Evolutionary conservation across 768 basidiomycete genomes (phyloP).

Genomic region (Lyophyllum decastes): DNA sequence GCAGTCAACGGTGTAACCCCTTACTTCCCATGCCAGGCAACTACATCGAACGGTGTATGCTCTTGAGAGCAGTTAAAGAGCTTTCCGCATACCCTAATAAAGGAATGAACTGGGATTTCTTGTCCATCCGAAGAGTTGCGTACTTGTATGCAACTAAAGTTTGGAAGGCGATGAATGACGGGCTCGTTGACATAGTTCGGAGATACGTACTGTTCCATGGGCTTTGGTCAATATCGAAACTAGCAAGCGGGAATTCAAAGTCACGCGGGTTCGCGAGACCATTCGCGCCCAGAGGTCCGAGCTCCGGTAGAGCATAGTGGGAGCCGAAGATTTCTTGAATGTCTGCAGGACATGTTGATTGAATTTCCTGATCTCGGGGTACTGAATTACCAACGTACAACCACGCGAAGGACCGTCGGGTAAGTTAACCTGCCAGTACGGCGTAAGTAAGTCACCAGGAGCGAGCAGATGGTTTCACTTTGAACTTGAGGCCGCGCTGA

Average conservation of each 20-base stretch:
- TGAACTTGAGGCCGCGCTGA: slow-evolving; percentile 69
- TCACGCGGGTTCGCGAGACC: slow-evolving; percentile 69
- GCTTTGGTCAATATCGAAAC: slow-evolving; percentile 65
- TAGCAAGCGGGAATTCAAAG: slow-evolving; percentile 65
- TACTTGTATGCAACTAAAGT: slow-evolving; percentile 51
- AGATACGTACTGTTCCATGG: slow-evolving; percentile 52
- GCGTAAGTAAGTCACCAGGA: not conserved
- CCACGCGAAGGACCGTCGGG: slow-evolving; percentile 65
- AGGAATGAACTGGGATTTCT: not conserved
- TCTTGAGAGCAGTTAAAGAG: slow-evolving; percentile 55
- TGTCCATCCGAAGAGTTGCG: not conserved
- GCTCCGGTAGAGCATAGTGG: slow-evolving; percentile 63
- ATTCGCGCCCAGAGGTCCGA: slow-evolving; percentile 65
- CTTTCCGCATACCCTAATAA: slow-evolving; percentile 52
- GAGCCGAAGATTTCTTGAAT: slow-evolving; percentile 65
- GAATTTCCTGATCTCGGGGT: not conserved
- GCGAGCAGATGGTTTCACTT: slow-evolving; percentile 34
- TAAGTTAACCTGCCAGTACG: slow-evolving; percentile 38
- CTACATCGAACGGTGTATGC: slow-evolving; percentile 73
- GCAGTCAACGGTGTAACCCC: slow-evolving; percentile 18
- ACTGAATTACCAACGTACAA: slow-evolving; percentile 37
- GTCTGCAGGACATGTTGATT: slow-evolving; percentile 33
- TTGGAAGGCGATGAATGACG: not conserved
- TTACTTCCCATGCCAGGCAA: slow-evolving; percentile 71
- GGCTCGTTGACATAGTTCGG: not conserved